phyloP scores from a whole-genome alignment of 2,329 filamentous ascomycete genomes.

The Ophiocordyceps unilateralis region DNA sequence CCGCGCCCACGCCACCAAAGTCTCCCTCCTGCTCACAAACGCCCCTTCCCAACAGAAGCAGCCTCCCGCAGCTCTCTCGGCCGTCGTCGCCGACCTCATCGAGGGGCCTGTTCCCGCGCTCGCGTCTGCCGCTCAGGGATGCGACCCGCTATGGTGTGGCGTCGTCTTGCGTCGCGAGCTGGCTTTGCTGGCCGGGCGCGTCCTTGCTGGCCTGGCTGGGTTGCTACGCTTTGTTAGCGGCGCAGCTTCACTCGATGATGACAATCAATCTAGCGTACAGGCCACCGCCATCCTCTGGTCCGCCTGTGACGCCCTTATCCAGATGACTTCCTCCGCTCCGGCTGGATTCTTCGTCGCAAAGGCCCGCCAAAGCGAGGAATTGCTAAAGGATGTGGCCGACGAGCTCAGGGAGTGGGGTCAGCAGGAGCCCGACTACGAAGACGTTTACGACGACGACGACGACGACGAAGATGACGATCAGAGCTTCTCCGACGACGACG shows the following conservation, averaged over 20 bases:
- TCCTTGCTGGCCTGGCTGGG: slow-evolving; percentile 44
- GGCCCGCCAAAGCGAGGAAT: slow-evolving; percentile 55
- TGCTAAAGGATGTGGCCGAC: slow-evolving; percentile 65
- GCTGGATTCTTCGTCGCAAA: slow-evolving; percentile 53
- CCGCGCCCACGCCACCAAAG: slow-evolving; percentile 69
- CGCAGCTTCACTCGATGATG: slow-evolving; percentile 15
- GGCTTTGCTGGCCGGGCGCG: slow-evolving; percentile 35
- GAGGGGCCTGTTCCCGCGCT: slow-evolving; percentile 58
- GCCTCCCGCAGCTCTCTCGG: slow-evolving; percentile 46
- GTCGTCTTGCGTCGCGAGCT: slow-evolving; percentile 46
- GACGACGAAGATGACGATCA: too few relatives aligned
- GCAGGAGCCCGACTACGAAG: slow-evolving; percentile 46
- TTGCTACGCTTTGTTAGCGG: slow-evolving; percentile 34
- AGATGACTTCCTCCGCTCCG: slow-evolving; percentile 48
- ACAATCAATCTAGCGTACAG: slow-evolving; percentile 36
- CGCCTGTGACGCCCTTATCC: slow-evolving; percentile 56
- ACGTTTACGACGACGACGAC: slow-evolving; percentile 7
- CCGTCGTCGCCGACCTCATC: slow-evolving; percentile 55
- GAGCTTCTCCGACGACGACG: slow-evolving; percentile 20
- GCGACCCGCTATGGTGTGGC: slow-evolving; percentile 44
- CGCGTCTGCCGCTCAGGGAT: slow-evolving; percentile 51
- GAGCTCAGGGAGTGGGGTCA: slow-evolving; percentile 83
- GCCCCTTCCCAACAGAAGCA: slow-evolving; percentile 50
- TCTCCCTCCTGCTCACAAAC: slow-evolving; percentile 74
- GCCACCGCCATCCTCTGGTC: slow-evolving; percentile 71